Evolutionary conservation across 257 asterid species (phyloP).

Genomic region (Misopates orontium): DNA sequence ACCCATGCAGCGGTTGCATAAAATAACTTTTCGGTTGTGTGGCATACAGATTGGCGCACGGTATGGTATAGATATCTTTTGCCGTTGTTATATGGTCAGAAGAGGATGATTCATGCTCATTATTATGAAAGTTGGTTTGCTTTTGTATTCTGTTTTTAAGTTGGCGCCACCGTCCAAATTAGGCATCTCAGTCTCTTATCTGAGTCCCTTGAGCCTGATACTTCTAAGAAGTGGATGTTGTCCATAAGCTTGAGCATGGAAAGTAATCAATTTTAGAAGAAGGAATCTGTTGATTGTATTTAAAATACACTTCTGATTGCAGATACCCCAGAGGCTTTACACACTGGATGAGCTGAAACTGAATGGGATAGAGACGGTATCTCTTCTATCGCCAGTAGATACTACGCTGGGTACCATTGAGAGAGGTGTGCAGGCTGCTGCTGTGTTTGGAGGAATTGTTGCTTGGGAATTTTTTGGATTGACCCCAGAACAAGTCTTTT

Average conservation of each 20-base stretch:
- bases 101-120: not conserved
- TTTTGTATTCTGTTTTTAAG: too few species aligned
- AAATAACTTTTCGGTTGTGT: too few species aligned
- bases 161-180: not conserved
- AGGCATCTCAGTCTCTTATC: not conserved
- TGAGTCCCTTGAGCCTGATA: too few species aligned
- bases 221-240: not conserved
- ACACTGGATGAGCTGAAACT: slow-evolving; percentile 79
- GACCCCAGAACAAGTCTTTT: slow-evolving; percentile 61
- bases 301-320: slow-evolving; percentile 37
- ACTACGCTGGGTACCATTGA: slow-evolving; percentile 71
- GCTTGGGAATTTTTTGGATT: slow-evolving; percentile 61
- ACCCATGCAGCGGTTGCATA: too few species aligned
- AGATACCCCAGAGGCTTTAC: slow-evolving; percentile 98
- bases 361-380: slow-evolving; percentile 76
- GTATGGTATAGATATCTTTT: too few species aligned
- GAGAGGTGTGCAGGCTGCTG: slow-evolving; percentile 70
- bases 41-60: too few species aligned
- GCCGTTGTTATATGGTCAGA: too few species aligned
- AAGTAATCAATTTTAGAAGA: not conserved
- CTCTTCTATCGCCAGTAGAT: slow-evolving; percentile 84
- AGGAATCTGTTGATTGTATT: slow-evolving; percentile 22
- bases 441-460: slow-evolving; percentile 66
- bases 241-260: not conserved
- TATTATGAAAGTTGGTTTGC: too few species aligned